Conservation (phyloP, 2,329 filamentous ascomycete species). For the Cladosporium oxysporum region DNA sequence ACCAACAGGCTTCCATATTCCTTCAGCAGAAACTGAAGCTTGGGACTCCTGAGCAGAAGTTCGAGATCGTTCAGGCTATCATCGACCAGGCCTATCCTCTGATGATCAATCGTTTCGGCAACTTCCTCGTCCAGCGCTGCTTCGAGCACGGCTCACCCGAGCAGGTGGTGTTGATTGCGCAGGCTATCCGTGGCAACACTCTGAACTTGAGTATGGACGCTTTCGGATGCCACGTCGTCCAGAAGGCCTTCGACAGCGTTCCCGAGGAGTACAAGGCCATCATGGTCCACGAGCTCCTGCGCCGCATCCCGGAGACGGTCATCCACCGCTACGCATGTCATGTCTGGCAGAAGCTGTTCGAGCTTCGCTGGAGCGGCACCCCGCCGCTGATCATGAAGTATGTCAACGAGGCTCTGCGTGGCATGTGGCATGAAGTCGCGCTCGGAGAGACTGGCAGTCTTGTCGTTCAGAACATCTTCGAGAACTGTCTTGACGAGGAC, state of each 20-base stretch:
- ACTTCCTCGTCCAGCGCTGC: slow-evolving; percentile 97
- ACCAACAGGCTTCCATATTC: slow-evolving; percentile 98
- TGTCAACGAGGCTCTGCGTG: slow-evolving; percentile 89
- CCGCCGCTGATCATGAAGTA: slow-evolving; percentile 98
- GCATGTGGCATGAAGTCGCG: slow-evolving; percentile 99
- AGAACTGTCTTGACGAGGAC: slow-evolving; percentile 97
- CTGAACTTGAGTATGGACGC: slow-evolving; percentile 96
- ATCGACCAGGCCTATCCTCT: slow-evolving; percentile 90
- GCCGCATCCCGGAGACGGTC: slow-evolving; percentile 93
- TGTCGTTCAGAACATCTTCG: slow-evolving; percentile 99
- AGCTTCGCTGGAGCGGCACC: slow-evolving; percentile 90
- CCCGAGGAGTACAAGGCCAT: slow-evolving; percentile 96
- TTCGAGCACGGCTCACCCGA: slow-evolving; percentile 97
- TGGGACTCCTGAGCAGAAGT: slow-evolving; percentile 91
- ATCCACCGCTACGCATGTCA: slow-evolving; percentile 98
- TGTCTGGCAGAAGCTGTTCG: slow-evolving; percentile 99
- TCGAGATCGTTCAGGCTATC: slow-evolving; percentile 94
- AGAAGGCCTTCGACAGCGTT: slow-evolving; percentile 97
- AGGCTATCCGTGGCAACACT: slow-evolving; percentile 91
- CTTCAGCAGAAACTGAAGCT: slow-evolving; percentile 98
- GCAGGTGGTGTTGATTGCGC: slow-evolving; percentile 91
- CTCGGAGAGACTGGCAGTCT: slow-evolving; percentile 95
- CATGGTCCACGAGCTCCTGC: slow-evolving; percentile 97
- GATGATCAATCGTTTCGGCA: slow-evolving; percentile 98
- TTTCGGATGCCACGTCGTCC: slow-evolving; percentile 96